Evolutionary conservation across 768 basidiomycete genomes (phyloP).

Genomic region (Exsudoporus frostii): DNA sequence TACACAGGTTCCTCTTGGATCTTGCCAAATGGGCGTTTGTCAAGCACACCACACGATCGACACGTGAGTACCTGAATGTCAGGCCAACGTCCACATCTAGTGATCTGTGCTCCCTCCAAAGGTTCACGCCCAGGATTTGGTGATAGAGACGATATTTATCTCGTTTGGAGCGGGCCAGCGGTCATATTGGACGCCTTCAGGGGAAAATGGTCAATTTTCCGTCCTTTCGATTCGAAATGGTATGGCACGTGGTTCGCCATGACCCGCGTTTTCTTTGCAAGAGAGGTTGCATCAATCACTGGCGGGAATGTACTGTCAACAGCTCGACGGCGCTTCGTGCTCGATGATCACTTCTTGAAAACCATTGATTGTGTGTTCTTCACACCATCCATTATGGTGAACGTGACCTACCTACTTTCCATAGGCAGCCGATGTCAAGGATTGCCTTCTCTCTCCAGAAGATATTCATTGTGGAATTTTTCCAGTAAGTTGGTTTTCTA

Average conservation of each 20-base stretch:
- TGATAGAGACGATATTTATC: conserved; percentile 2
- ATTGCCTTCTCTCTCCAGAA: conserved; percentile 6
- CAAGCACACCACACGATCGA: background rate
- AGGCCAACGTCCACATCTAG: background rate
- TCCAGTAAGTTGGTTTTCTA: conserved; percentile 23
- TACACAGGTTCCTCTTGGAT: conserved; percentile 19
- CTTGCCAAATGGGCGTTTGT: conserved; percentile 16
- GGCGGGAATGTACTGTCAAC: background rate
- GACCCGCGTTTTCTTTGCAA: conserved; percentile 3
- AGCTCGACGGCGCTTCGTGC: conserved; percentile 15
- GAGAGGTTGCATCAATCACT: background rate
- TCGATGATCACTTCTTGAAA: conserved; percentile 13
- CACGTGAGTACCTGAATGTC: background rate
- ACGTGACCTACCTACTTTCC: background rate
- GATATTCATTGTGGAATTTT: conserved; percentile 23
- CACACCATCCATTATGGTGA: background rate
- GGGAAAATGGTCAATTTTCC: conserved; percentile 7
- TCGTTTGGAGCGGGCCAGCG: conserved; percentile 15
- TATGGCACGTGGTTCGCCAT: conserved; percentile 8
- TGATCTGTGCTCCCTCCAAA: background rate
- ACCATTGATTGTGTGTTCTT: conserved; percentile 24
- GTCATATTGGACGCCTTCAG: conserved; percentile 7
- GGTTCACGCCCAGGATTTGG: background rate
- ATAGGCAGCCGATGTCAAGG: conserved; percentile 9
- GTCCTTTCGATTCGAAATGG: background rate